phyloP scores from a whole-genome alignment of 2,329 filamentous ascomycete species.

The Nemania sp. region DNA sequence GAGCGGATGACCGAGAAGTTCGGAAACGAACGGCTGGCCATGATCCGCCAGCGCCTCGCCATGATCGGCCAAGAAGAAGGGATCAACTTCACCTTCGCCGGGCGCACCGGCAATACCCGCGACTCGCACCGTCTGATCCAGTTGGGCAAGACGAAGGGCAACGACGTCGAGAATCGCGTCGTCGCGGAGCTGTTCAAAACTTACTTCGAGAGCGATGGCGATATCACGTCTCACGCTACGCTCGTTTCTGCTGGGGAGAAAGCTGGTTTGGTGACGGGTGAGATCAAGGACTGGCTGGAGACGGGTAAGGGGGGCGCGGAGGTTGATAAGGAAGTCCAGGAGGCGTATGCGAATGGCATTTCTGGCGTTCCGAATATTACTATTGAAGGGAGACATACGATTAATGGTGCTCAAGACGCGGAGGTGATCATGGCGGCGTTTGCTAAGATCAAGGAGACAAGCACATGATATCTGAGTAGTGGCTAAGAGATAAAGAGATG shows the following conservation, averaged over 20 bases:
- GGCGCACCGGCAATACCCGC: slow-evolving; percentile 74
- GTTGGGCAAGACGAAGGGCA: slow-evolving; percentile 60
- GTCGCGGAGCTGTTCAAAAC: slow-evolving; percentile 61
- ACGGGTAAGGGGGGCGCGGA: slow-evolving; percentile 45
- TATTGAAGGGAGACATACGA: slow-evolving; percentile 54
- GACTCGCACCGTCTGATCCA: slow-evolving; percentile 79
- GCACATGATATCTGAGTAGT: too few species aligned
- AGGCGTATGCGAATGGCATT: slow-evolving; percentile 51
- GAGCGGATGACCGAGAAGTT: slow-evolving; percentile 66
- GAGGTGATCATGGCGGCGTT: slow-evolving; percentile 12
- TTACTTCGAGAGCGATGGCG: slow-evolving; percentile 62
- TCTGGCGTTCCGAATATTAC: slow-evolving; percentile 70
- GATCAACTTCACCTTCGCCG: slow-evolving; percentile 72
- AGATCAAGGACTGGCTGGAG: slow-evolving; percentile 46
- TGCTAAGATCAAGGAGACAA: slow-evolving; percentile 38
- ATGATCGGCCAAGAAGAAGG: slow-evolving; percentile 65
- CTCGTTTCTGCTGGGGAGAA: slow-evolving; percentile 51
- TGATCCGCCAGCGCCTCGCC: slow-evolving; percentile 61
- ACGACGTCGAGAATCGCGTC: slow-evolving; percentile 56
- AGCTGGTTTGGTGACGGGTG: slow-evolving; percentile 53
- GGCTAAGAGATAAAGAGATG: too few species aligned
- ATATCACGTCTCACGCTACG: slow-evolving; percentile 57
- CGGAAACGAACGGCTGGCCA: slow-evolving; percentile 61
- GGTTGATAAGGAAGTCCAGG: slow-evolving; percentile 53
- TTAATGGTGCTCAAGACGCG: slow-evolving; percentile 19